Evolutionary conservation across 371 early-diverging fungal genomes (phyloP).

Genomic region (Zychaea mexicana): DNA sequence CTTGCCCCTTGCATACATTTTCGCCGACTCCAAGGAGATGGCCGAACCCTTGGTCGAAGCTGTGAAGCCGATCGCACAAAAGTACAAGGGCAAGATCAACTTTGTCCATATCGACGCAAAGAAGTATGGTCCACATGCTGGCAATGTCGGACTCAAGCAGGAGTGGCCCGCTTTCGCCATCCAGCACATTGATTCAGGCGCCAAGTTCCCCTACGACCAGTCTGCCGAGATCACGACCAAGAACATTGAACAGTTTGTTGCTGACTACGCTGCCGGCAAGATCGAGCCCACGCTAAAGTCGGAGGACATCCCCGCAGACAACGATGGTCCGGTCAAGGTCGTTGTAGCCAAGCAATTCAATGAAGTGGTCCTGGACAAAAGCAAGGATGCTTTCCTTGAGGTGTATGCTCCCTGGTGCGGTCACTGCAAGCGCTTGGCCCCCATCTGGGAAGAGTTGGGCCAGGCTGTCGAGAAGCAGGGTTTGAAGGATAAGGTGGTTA

Average conservation of each 20-base stretch:
- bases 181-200: conserved; percentile 67
- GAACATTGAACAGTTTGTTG: conserved; percentile 63
- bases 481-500: conserved; percentile 60
- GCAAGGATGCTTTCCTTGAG: conserved; percentile 93
- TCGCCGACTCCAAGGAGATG: conserved; percentile 70
- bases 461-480: conserved; percentile 25
- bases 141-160: conserved; percentile 80
- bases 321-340: conserved; percentile 88
- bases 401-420: conserved; percentile 96
- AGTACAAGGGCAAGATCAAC: conserved; percentile 84
- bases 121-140: conserved; percentile 85
- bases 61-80: conserved; percentile 77
- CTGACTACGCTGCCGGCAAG: conserved; percentile 69
- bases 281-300: conserved; percentile 83
- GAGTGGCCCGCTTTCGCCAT: conserved; percentile 93
- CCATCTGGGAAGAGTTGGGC: conserved; percentile 81
- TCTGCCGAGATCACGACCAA: conserved; percentile 60
- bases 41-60: conserved; percentile 52
- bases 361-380: conserved; percentile 79
- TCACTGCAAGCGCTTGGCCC: conserved; percentile 90
- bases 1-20: conserved; percentile 87
- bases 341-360: conserved; percentile 84
- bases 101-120: conserved; percentile 87
- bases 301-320: conserved; percentile 79
- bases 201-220: conserved; percentile 86